Evolutionary conservation across 805 yeast species (phyloP).

Genomic region (Metschnikowia gruessii): DNA sequence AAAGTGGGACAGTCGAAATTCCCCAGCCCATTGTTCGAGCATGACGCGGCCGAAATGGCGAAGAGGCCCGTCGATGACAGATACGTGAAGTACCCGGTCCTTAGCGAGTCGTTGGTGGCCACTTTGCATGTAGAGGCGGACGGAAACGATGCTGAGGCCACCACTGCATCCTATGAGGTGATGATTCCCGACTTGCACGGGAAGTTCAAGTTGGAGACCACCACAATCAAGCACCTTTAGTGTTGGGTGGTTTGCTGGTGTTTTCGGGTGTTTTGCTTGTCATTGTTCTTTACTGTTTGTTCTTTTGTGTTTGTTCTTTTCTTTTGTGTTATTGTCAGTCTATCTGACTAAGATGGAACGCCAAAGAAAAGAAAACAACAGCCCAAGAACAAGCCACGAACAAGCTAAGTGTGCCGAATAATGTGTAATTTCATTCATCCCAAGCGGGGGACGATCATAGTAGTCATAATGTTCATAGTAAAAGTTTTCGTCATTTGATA

Average conservation of each 20-base stretch:
- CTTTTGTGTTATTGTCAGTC: no score
- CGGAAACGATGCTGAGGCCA: conserved; percentile 42
- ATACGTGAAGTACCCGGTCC: conserved; percentile 52
- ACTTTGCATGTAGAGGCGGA: conserved; percentile 74
- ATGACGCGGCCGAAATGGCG: conserved; percentile 12
- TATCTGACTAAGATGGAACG: no score
- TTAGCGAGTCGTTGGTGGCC: conserved; percentile 57
- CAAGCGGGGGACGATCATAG: no score
- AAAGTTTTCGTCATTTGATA: no score
- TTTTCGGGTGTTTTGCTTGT: not conserved
- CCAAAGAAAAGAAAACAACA: no score
- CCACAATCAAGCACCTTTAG: conserved; percentile 31
- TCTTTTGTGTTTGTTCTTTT: no score
- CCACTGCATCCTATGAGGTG: conserved; percentile 64
- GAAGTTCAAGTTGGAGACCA: conserved; percentile 29
- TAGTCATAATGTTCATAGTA: no score
- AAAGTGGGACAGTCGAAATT: conserved; percentile 24
- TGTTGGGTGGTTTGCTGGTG: not conserved
- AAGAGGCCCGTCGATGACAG: conserved; percentile 21
- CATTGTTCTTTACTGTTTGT: no score
- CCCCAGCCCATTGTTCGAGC: conserved; percentile 42
- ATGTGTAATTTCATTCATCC: no score
- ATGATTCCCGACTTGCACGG: conserved; percentile 60
- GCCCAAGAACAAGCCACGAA: no score
- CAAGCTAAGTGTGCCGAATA: no score